Percentiles rank a stretch among this genome's conserved stretches.
These are phyloP conservation scores for Mucor indicus DNA, from an alignment of 371 early-diverging fungal genomes.

Conservation along the genomic window DNA sequence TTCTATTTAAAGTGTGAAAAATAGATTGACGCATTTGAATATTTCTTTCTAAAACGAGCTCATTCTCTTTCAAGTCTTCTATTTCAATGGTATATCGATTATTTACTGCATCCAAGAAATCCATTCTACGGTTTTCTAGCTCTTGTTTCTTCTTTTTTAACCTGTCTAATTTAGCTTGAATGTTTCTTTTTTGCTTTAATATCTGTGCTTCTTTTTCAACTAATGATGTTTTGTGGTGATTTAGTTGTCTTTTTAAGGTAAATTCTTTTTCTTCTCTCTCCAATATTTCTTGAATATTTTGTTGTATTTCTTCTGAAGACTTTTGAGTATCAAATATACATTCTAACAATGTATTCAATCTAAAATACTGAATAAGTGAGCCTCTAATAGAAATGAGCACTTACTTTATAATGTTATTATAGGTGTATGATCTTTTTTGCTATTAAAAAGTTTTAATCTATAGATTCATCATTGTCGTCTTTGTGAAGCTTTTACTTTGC, in stretches of 20 bases:
- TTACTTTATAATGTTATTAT: constrained; percentile 49
- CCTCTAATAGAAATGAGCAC: background rate
- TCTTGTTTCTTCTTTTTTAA: background rate
- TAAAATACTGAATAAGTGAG: no score
- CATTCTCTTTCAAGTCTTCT: constrained; percentile 45
- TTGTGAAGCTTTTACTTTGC: constrained; percentile 7
- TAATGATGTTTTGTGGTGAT: constrained; percentile 10
- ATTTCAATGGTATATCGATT: constrained; percentile 29
- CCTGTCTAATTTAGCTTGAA: constrained; percentile 1
- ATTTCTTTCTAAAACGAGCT: constrained; percentile 40
- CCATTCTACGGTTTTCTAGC: constrained; percentile 8
- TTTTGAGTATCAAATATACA: constrained; percentile 57
- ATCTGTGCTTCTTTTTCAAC: constrained; percentile 12
- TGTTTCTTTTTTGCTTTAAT: constrained; percentile 15
- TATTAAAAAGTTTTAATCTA: background rate
- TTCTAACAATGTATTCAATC: constrained; percentile 52
- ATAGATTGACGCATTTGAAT: constrained; percentile 43
- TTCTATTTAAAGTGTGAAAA: constrained; percentile 38
- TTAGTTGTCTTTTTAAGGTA: constrained; percentile 34
- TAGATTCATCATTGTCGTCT: background rate
- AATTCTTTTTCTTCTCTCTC: constrained; percentile 37
- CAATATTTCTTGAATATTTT: constrained; percentile 39
- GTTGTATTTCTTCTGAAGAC: constrained; percentile 47
- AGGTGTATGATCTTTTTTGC: constrained; percentile 51
- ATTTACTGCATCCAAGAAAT: constrained; percentile 16